These are phyloP conservation scores for Colletotrichum liriopes DNA, from an alignment of 2,329 filamentous ascomycete genomes.

Conservation along the genomic window DNA sequence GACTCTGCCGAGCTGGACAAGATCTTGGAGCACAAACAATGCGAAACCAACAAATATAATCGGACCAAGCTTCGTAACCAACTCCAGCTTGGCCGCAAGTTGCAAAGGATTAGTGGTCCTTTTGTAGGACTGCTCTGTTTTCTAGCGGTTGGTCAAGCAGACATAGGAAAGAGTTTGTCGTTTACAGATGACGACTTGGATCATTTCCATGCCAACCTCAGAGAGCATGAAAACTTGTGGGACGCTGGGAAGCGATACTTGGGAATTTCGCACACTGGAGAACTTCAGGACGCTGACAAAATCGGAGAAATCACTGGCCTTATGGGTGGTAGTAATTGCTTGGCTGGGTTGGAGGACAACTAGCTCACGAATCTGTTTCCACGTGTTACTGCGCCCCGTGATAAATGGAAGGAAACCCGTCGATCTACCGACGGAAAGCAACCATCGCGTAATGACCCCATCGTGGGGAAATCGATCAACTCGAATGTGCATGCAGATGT, in stretches of 20 bases:
- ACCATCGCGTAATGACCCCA: too few species aligned
- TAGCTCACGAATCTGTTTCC: too few species aligned
- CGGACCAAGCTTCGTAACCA: constrained; percentile 1
- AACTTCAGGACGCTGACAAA: not conserved
- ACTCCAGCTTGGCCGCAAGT: constrained; percentile 3
- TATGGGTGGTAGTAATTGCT: not conserved
- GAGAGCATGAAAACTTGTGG: not conserved
- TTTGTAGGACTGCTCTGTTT: not conserved
- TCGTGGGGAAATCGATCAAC: too few species aligned
- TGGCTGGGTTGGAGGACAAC: not conserved
- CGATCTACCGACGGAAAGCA: too few species aligned
- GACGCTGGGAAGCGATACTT: not conserved
- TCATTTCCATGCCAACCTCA: not conserved
- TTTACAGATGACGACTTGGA: not conserved
- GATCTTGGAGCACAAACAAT: constrained; percentile 2
- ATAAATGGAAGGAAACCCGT: too few species aligned
- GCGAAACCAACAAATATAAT: not conserved
- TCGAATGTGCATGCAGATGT: too few species aligned
- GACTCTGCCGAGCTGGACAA: not conserved
- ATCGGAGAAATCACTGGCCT: constrained; percentile 1
- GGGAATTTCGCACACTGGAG: not conserved
- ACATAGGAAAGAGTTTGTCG: not conserved
- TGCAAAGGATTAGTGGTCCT: not conserved
- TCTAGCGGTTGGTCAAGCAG: not conserved
- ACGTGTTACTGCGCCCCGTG: too few species aligned